Conservation (phyloP, 2,329 filamentous ascomycete genomes). For the Aspergillaceae sp. region DNA sequence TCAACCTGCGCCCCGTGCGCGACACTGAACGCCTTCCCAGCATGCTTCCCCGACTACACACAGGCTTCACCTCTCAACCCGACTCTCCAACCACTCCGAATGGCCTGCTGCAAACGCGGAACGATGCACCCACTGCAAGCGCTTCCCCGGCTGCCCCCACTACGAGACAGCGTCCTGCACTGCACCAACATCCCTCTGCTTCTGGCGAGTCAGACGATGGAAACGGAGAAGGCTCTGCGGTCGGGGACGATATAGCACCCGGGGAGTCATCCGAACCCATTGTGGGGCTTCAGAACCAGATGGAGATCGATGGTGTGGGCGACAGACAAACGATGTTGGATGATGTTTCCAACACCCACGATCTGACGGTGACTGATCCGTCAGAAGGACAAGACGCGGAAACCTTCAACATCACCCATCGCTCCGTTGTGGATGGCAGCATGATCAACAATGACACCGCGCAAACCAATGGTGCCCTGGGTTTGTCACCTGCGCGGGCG, state of each 20-base stretch:
- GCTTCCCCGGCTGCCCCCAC: constrained; percentile 42
- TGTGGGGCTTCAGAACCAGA: constrained; percentile 68
- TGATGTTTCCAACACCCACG: constrained; percentile 58
- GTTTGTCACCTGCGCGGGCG: constrained; percentile 60
- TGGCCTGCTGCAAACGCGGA: constrained; percentile 54
- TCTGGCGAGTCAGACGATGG: constrained; percentile 84
- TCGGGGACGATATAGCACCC: constrained; percentile 54
- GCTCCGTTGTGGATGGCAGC: constrained; percentile 74
- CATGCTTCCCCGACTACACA: constrained; percentile 63
- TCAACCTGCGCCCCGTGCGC: constrained; percentile 66
- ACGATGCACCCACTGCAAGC: constrained; percentile 37
- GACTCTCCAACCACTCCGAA: constrained; percentile 82
- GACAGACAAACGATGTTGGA: constrained; percentile 73
- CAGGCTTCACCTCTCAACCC: constrained; percentile 73
- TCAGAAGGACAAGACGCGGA: constrained; percentile 81
- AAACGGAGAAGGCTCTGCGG: constrained; percentile 71
- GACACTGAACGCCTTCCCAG: constrained; percentile 76
- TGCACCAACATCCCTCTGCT: constrained; percentile 77
- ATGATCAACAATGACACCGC: constrained; percentile 63
- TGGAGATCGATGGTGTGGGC: constrained; percentile 82
- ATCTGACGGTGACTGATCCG: constrained; percentile 66
- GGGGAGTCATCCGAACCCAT: constrained; percentile 56
- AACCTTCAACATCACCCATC: constrained; percentile 89
- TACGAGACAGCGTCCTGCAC: constrained; percentile 63
- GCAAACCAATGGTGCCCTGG: constrained; percentile 59